A percentile compares a stretch with the other conserved stretches of the same genome.
phyloP scores from a whole-genome alignment of 1,284 basidiomycete genomes.

The Cystobasidium sp. region DNA sequence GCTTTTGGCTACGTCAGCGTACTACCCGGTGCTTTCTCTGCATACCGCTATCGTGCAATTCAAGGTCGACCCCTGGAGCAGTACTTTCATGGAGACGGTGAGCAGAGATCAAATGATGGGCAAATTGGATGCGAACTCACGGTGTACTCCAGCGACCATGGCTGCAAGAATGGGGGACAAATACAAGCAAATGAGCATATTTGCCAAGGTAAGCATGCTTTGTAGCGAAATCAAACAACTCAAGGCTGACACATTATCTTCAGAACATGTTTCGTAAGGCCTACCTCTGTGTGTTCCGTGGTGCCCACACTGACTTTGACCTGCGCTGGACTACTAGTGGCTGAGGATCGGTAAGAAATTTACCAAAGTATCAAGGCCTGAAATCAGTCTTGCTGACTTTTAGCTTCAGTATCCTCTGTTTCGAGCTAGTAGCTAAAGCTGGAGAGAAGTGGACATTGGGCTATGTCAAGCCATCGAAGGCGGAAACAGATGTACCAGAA shows the following conservation, averaged over 20 bases:
- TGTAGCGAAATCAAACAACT: neutral
- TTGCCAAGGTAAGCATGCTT: conserved; percentile 36
- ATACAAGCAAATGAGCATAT: conserved; percentile 46
- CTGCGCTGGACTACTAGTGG: neutral
- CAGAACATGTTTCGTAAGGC: conserved; percentile 43
- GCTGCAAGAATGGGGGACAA: conserved; percentile 43
- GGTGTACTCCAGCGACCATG: conserved; percentile 28
- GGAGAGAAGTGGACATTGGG: conserved; percentile 62
- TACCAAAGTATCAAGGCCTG: neutral
- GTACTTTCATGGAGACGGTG: conserved; percentile 85
- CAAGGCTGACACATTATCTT: neutral
- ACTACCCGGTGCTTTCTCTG: conserved; percentile 94
- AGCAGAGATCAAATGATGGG: neutral
- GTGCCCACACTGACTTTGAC: no score
- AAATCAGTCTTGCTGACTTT: neutral
- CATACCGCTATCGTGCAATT: conserved; percentile 89
- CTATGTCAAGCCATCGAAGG: conserved; percentile 46
- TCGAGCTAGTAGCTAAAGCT: conserved; percentile 53
- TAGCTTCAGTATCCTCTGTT: conserved; percentile 46
- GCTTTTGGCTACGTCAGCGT: conserved; percentile 90
- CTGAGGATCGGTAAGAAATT: conserved; percentile 34
- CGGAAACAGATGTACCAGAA: conserved; percentile 46
- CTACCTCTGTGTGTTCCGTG: neutral
- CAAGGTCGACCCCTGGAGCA: conserved; percentile 90
- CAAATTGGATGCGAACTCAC: neutral